Percentiles rank a stretch among this genome's conserved stretches.
Conservation (phyloP, 805 yeast species). For the Suhomyces xylopsoci region DNA sequence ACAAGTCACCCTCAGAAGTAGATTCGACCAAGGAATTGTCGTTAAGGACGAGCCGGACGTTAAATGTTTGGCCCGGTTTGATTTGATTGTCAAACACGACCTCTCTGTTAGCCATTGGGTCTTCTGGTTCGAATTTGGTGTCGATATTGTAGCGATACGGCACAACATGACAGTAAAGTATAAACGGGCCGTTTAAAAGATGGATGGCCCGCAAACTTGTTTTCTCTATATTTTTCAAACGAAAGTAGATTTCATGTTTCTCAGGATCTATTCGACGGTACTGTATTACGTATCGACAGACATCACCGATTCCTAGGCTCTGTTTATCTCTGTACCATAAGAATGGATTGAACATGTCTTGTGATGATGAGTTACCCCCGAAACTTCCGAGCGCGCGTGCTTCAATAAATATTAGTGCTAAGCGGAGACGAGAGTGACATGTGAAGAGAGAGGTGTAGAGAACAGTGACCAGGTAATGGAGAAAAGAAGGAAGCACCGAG, state of each 20-base stretch:
- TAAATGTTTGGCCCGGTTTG: constrained; percentile 70
- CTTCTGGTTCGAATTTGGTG: constrained; percentile 21
- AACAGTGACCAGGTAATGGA: neutral
- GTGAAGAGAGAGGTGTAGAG: neutral
- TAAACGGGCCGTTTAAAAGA: constrained; percentile 41
- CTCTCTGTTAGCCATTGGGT: constrained; percentile 22
- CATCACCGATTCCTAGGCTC: constrained; percentile 36
- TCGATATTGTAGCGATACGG: constrained; percentile 33
- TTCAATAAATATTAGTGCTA: neutral
- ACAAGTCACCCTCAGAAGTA: constrained; percentile 14
- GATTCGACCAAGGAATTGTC: constrained; percentile 31
- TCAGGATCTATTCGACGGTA: constrained; percentile 14
- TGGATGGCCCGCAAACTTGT: constrained; percentile 40
- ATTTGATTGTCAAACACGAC: constrained; percentile 41
- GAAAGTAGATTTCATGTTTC: constrained; percentile 24
- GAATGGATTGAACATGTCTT: constrained; percentile 3
- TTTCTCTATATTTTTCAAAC: constrained; percentile 39
- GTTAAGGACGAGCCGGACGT: constrained; percentile 51
- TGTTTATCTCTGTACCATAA: constrained; percentile 26
- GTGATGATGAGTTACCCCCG: neutral
- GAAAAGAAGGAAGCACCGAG: neutral
- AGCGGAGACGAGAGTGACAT: neutral
- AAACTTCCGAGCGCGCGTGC: neutral
- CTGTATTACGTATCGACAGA: constrained; percentile 30
- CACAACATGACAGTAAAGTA: constrained; percentile 42